A percentile compares a stretch with the other conserved stretches of the same genome.
Evolutionary conservation across 306 rosid species (phyloP).

Genomic region (Rosa persica): DNA sequence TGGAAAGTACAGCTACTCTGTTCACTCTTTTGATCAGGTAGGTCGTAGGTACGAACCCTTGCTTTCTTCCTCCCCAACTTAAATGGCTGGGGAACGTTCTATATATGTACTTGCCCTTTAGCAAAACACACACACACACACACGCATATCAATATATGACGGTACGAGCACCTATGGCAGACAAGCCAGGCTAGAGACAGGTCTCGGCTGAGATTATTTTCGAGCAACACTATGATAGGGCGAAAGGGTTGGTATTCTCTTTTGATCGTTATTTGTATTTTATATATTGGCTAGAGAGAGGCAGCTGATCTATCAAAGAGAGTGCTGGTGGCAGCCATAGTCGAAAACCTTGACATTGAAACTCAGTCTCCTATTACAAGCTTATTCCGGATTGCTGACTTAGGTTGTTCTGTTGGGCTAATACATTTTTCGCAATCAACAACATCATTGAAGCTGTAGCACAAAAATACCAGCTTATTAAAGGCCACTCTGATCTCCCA

Average conservation of each 20-base stretch:
- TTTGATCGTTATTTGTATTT: no score
- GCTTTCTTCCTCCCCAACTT: no score
- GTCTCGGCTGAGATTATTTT: no score
- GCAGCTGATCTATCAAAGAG: not conserved
- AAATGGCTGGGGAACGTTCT: no score
- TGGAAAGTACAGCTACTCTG: slow-evolving; percentile 12
- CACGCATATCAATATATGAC: no score
- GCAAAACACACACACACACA: no score
- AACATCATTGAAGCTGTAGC: slow-evolving; percentile 16
- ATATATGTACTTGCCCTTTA: no score
- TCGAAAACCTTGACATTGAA: slow-evolving; percentile 17
- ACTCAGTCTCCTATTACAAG: not conserved
- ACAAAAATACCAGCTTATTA: not conserved
- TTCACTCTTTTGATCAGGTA: not conserved
- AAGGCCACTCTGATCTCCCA: not conserved
- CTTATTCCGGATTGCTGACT: slow-evolving; percentile 24
- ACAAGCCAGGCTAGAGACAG: no score
- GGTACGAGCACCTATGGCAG: no score
- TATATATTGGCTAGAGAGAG: not conserved
- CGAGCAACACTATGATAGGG: no score
- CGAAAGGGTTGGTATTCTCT: no score
- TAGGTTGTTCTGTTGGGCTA: slow-evolving; percentile 33
- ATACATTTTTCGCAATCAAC: slow-evolving; percentile 16
- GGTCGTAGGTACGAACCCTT: not conserved
- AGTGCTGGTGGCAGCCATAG: not conserved